Evolutionary conservation across 805 yeast genomes (phyloP).

Genomic region (Yamadazyma ubonensis): DNA sequence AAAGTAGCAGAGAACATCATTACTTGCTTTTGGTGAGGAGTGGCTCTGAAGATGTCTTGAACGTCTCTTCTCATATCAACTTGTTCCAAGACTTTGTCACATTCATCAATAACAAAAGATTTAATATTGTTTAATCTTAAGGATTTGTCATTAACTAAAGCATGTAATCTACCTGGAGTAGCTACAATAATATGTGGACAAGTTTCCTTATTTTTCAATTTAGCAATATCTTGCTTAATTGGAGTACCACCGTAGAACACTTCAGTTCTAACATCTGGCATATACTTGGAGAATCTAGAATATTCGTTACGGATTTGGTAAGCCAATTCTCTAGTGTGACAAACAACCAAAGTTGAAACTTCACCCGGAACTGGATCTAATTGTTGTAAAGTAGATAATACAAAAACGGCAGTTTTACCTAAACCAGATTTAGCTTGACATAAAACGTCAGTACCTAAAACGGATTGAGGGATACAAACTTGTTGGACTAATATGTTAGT

Average conservation of each 20-base stretch:
- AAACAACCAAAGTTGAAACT: constrained; percentile 87
- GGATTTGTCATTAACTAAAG: constrained; percentile 87
- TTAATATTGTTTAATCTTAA: constrained; percentile 85
- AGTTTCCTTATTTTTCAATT: constrained; percentile 86
- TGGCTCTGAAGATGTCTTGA: constrained; percentile 94
- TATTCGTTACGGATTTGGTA: constrained; percentile 97
- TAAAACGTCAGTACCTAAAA: constrained; percentile 94
- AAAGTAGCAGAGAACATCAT: constrained; percentile 99
- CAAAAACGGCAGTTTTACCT: constrained; percentile 98
- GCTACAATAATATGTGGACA: constrained; percentile 97
- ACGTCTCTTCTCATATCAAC: constrained; percentile 97
- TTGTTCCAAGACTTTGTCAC: constrained; percentile 94
- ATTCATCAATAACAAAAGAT: constrained; percentile 95
- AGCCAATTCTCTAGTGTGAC: constrained; percentile 98
- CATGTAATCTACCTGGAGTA: constrained; percentile 97
- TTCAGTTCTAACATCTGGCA: constrained; percentile 96
- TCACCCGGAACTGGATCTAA: constrained; percentile 97
- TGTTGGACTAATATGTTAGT: constrained; percentile 69
- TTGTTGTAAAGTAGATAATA: constrained; percentile 92
- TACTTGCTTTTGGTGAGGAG: constrained; percentile 98
- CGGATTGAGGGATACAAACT: constrained; percentile 96
- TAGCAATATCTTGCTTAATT: constrained; percentile 79
- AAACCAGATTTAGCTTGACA: constrained; percentile 99
- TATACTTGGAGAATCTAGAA: constrained; percentile 94
- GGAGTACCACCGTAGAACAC: constrained; percentile 97